Percentiles rank a stretch among this genome's conserved stretches.
Evolutionary conservation across 331 rosid genomes (phyloP).

Genomic region (Saraca asoca): DNA sequence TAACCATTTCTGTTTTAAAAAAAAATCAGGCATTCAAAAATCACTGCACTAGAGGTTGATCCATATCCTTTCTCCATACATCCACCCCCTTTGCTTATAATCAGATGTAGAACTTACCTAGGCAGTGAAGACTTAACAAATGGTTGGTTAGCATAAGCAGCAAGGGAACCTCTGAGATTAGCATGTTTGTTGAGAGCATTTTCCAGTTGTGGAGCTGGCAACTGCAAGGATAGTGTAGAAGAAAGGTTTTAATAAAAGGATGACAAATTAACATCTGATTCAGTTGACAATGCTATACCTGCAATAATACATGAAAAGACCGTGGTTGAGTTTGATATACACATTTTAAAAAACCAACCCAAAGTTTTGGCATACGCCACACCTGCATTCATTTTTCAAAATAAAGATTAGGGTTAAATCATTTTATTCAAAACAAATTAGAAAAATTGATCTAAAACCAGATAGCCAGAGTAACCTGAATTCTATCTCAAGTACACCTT

Average conservation of each 20-base stretch:
- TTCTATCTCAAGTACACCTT: slow-evolving; percentile 20
- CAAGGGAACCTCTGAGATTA: slow-evolving; percentile 71
- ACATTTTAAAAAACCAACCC: slow-evolving; percentile 99
- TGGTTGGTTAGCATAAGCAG: slow-evolving; percentile 81
- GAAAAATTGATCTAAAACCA: neutral
- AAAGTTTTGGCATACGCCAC: slow-evolving; percentile 96
- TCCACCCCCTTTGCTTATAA: too few species aligned
- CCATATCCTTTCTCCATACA: too few species aligned
- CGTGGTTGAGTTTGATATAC: slow-evolving; percentile 93
- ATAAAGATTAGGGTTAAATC: neutral
- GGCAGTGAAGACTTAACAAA: slow-evolving; percentile 69
- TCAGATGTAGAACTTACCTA: slow-evolving; percentile 54
- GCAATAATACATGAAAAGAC: slow-evolving; percentile 84
- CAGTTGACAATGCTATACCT: slow-evolving; percentile 52
- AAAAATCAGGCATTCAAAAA: too few species aligned
- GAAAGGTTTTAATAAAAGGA: slow-evolving; percentile 7
- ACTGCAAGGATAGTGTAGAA: slow-evolving; percentile 52
- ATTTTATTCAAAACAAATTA: too few species aligned
- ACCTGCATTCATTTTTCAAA: slow-evolving; percentile 55
- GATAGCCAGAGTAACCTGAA: slow-evolving; percentile 12
- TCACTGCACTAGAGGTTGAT: too few species aligned
- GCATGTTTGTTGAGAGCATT: slow-evolving; percentile 77
- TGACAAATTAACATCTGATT: slow-evolving; percentile 7
- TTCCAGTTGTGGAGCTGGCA: slow-evolving; percentile 88
- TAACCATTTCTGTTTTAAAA: too few species aligned